Conservation (phyloP, 164 flowering plant genomes). For the Nymphaea thermarum region DNA sequence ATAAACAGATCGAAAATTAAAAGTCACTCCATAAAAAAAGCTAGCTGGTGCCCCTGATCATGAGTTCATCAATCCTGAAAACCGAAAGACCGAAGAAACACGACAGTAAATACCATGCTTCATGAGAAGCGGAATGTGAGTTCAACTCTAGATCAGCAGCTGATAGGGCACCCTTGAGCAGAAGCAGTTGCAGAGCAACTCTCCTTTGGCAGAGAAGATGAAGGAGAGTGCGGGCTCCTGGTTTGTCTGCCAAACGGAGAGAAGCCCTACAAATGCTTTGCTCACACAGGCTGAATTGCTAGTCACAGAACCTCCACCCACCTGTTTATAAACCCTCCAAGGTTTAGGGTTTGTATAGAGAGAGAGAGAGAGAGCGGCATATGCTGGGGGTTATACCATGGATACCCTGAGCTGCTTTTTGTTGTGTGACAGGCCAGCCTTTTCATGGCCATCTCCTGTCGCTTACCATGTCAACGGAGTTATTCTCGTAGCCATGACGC, state of each 20-base stretch:
- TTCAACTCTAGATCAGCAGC: neutral
- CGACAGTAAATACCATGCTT: neutral
- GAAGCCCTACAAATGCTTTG: constrained; percentile 5
- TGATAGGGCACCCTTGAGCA: neutral
- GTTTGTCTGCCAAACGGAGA: constrained; percentile 5
- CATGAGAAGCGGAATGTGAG: neutral
- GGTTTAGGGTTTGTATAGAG: neutral
- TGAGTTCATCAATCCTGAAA: neutral
- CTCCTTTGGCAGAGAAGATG: constrained; percentile 3
- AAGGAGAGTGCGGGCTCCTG: neutral
- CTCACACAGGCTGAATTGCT: neutral
- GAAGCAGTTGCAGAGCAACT: constrained; percentile 3
- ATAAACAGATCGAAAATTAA: too few species aligned
- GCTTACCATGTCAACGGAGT: neutral
- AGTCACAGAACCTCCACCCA: neutral
- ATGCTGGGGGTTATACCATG: neutral
- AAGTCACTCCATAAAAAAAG: too few species aligned
- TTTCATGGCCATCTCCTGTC: neutral
- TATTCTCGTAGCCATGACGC: too few species aligned
- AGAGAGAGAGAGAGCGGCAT: neutral
- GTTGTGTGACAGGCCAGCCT: neutral
- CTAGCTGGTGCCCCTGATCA: too few species aligned
- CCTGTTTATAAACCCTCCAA: neutral
- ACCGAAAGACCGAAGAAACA: neutral
- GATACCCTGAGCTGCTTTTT: neutral